Evolutionary conservation across 305 asterid genomes (phyloP).

Genomic region (Vinca major): DNA sequence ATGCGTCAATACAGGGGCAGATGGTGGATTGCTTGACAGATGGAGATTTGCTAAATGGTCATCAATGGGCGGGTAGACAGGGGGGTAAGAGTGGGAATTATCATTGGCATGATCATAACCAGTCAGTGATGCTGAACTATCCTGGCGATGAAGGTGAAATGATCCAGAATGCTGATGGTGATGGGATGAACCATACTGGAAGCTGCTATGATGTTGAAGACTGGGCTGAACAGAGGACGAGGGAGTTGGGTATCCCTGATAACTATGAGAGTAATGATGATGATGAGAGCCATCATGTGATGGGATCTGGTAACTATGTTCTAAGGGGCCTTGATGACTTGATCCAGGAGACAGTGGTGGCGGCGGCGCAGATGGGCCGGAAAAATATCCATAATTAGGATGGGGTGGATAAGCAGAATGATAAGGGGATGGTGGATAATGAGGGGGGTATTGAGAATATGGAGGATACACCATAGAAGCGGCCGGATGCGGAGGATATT

Average conservation of each 20-base stretch:
- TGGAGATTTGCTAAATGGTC: constrained; percentile 45
- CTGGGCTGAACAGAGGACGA: constrained; percentile 33
- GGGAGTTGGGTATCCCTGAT: constrained; percentile 35
- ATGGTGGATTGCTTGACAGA: constrained; percentile 45
- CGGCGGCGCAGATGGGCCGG: constrained; percentile 31
- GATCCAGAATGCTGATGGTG: constrained; percentile 41
- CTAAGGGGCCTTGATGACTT: constrained; percentile 13
- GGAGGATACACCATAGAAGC: constrained; percentile 19
- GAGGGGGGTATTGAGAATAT: constrained; percentile 39
- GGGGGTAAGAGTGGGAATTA: constrained; percentile 29
- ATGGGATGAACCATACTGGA: constrained; percentile 33
- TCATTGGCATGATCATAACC: constrained; percentile 29
- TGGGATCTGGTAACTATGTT: constrained; percentile 23
- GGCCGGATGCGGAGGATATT: constrained; percentile 26
- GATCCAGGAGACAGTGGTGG: constrained; percentile 19
- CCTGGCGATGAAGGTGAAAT: constrained; percentile 37
- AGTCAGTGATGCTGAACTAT: constrained; percentile 29
- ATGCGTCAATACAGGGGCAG: constrained; percentile 33
- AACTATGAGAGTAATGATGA: constrained; percentile 24
- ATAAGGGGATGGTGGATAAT: constrained; percentile 37
- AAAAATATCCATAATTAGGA: constrained; percentile 32
- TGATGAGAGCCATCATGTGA: constrained; percentile 36
- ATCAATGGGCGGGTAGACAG: constrained; percentile 62
- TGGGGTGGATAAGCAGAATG: constrained; percentile 26
- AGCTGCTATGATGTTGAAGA: constrained; percentile 36